Conservation (phyloP, 345 rosid species). For the Viola odorata region DNA sequence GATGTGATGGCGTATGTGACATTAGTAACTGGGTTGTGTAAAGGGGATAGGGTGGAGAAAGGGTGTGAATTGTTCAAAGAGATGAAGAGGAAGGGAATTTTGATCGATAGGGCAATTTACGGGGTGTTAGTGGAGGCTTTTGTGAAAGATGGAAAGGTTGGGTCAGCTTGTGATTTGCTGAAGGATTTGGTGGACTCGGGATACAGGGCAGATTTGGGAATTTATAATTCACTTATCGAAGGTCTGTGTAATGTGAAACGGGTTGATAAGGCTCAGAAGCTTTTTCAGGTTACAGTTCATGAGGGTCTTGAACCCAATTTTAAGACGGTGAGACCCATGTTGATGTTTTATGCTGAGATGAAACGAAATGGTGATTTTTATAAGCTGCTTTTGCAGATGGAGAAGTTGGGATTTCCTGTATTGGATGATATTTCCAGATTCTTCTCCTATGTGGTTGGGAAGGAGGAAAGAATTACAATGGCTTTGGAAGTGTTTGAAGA, state of each 20-base stretch:
- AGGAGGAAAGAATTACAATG: constrained; percentile 36
- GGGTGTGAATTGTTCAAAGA: constrained; percentile 61
- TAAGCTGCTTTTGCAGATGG: constrained; percentile 50
- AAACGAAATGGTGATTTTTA: constrained; percentile 44
- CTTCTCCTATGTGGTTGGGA: constrained; percentile 48
- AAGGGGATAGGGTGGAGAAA: constrained; percentile 48
- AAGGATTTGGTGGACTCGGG: constrained; percentile 83
- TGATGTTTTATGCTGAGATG: constrained; percentile 56
- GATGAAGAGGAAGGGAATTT: constrained; percentile 60
- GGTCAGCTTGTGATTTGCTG: constrained; percentile 61
- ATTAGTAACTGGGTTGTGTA: constrained; percentile 56
- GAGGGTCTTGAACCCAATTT: constrained; percentile 73
- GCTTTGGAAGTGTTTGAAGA: constrained; percentile 60
- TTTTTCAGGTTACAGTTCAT: constrained; percentile 43
- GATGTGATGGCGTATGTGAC: constrained; percentile 88
- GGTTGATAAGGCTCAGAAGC: constrained; percentile 72
- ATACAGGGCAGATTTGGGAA: constrained; percentile 73
- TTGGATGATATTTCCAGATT: constrained; percentile 48
- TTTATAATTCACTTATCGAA: constrained; percentile 68
- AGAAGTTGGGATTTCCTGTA: constrained; percentile 47
- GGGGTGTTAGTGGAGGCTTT: constrained; percentile 62
- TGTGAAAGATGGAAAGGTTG: constrained; percentile 58
- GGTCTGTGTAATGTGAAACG: constrained; percentile 58
- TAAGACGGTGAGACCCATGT: constrained; percentile 61
- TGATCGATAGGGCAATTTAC: constrained; percentile 72